These are phyloP conservation scores for Cerrena zonata DNA, from an alignment of 1,284 basidiomycete species.

Conservation along the genomic window DNA sequence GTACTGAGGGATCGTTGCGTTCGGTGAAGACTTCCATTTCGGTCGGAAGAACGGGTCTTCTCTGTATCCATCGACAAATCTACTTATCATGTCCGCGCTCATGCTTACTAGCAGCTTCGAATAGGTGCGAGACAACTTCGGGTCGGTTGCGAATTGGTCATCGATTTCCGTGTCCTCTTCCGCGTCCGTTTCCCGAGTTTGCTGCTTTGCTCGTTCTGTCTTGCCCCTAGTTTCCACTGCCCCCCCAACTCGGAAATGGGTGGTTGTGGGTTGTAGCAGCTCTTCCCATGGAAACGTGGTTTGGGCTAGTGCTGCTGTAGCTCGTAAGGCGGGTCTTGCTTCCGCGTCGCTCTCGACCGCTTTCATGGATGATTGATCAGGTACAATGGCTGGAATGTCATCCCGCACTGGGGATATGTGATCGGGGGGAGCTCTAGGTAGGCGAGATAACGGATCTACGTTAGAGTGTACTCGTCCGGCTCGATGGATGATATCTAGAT, in stretches of 20 bases:
- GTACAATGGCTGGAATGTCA: slow-evolving; percentile 1
- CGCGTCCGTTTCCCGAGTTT: background rate
- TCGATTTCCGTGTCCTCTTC: background rate
- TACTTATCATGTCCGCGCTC: background rate
- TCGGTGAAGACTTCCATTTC: background rate
- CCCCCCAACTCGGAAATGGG: background rate
- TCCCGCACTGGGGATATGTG: slow-evolving; percentile 7
- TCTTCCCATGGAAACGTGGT: background rate
- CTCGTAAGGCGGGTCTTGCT: background rate
- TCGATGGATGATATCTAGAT: slow-evolving; percentile 30
- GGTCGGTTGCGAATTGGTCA: background rate
- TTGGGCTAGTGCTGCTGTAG: background rate
- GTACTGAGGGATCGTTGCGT: background rate
- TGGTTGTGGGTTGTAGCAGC: background rate
- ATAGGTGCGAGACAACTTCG: background rate
- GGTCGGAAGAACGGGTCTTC: slow-evolving; percentile 3
- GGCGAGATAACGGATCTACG: slow-evolving; percentile 31
- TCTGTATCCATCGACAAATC: background rate
- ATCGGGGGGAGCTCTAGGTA: slow-evolving; percentile 13
- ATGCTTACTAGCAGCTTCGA: slow-evolving; percentile 2
- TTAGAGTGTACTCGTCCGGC: slow-evolving; percentile 32
- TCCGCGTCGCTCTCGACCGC: background rate
- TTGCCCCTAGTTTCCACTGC: background rate
- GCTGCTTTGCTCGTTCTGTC: background rate
- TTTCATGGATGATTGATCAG: background rate